Percentiles rank a stretch among this genome's conserved stretches.
Conservation (phyloP, 768 basidiomycete genomes). For the Cantharellus anzutake region DNA sequence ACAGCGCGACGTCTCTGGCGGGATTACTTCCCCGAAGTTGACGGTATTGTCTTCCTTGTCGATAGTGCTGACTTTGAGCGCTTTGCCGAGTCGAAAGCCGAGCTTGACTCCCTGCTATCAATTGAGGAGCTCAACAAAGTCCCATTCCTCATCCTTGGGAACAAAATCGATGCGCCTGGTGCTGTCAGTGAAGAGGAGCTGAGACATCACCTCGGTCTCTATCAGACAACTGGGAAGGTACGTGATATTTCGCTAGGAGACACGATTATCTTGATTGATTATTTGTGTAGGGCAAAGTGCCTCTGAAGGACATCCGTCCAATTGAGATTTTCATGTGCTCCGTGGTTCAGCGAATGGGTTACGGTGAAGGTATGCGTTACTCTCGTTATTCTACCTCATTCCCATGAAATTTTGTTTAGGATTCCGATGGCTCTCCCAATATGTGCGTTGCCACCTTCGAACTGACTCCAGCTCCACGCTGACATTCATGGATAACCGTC, state of each 20-base stretch:
- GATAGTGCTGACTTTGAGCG: slow-evolving; percentile 95
- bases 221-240: slow-evolving; percentile 99
- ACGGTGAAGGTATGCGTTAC: slow-evolving; percentile 63
- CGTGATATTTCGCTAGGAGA: slow-evolving; percentile 8
- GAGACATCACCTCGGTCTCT: slow-evolving; percentile 83
- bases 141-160: slow-evolving; percentile 94
- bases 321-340: slow-evolving; percentile 99
- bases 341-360: slow-evolving; percentile 95
- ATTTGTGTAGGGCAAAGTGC: slow-evolving; percentile 69
- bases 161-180: slow-evolving; percentile 98
- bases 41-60: slow-evolving; percentile 95
- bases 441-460: slow-evolving; percentile 32
- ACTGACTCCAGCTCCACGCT: neutral
- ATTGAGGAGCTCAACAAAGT: slow-evolving; percentile 93
- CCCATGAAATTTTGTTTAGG: slow-evolving; percentile 22
- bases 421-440: slow-evolving; percentile 96
- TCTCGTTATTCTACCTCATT: slow-evolving; percentile 6
- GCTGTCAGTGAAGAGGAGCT: slow-evolving; percentile 97
- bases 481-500: neutral
- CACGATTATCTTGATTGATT: neutral
- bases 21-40: slow-evolving; percentile 99
- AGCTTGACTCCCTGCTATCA: slow-evolving; percentile 85
- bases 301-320: slow-evolving; percentile 87
- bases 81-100: slow-evolving; percentile 89
- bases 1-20: slow-evolving; percentile 93